A percentile compares a stretch with the other conserved stretches of the same genome.
phyloP scores from a whole-genome alignment of 2,329 filamentous ascomycete genomes.

The Ceratocystis albifundus region DNA sequence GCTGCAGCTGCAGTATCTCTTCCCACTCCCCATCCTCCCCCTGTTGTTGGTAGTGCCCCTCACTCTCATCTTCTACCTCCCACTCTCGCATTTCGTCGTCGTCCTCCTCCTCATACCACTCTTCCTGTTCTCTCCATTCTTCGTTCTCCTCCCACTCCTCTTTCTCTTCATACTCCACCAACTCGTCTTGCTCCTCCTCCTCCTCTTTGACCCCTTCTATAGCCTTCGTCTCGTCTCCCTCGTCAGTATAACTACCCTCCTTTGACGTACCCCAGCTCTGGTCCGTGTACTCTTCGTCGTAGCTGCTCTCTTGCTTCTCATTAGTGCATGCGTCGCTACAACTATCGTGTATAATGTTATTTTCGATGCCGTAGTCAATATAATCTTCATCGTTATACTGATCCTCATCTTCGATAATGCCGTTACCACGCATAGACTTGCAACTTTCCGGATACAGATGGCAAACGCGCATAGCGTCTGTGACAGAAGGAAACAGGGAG shows the following conservation, averaged over 20 bases:
- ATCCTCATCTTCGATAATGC: conserved; percentile 16
- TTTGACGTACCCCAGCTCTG: no score
- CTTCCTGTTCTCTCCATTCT: neutral
- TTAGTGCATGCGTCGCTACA: conserved; percentile 13
- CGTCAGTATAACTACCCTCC: no score
- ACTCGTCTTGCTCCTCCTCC: neutral
- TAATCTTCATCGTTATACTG: conserved; percentile 19
- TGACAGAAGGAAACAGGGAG: conserved; percentile 4
- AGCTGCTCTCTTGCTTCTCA: neutral
- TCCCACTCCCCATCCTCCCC: no score
- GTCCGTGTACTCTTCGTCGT: neutral
- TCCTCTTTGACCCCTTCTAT: no score
- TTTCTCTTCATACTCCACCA: neutral
- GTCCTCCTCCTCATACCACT: neutral
- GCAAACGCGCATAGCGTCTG: conserved; percentile 16
- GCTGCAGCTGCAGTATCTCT: no score
- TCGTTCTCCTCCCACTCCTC: neutral
- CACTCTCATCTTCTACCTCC: neutral
- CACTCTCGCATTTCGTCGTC: neutral
- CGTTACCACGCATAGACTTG: conserved; percentile 18
- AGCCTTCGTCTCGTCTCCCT: no score
- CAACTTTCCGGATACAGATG: conserved; percentile 11
- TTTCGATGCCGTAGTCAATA: neutral
- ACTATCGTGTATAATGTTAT: conserved; percentile 6
- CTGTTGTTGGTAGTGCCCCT: no score